phyloP scores from a whole-genome alignment of 495 filamentous ascomycete genomes.

The Penicillium malachiteum region DNA sequence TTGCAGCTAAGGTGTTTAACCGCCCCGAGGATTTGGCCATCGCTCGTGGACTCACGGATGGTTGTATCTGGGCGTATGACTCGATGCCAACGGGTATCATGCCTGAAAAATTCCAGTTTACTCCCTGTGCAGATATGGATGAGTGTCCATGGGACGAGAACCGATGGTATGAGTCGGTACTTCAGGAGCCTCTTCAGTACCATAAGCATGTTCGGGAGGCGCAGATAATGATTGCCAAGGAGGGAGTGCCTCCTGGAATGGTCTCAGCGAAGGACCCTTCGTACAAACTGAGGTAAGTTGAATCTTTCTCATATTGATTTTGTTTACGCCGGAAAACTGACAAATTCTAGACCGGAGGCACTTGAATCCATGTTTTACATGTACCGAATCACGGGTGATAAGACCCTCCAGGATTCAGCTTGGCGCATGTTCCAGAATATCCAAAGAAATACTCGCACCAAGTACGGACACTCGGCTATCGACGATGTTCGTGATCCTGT shows the following conservation, averaged over 20 bases:
- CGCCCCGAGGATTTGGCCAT: constrained; percentile 52
- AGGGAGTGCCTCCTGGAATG: constrained; percentile 58
- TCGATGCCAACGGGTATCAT: constrained; percentile 57
- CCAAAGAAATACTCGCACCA: constrained; percentile 56
- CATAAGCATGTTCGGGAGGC: constrained; percentile 36
- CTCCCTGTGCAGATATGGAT: constrained; percentile 46
- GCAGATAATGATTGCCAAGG: constrained; percentile 38
- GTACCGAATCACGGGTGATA: constrained; percentile 71
- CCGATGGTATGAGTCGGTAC: constrained; percentile 46
- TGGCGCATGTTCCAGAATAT: constrained; percentile 77
- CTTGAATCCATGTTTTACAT: constrained; percentile 74
- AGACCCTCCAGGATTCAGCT: constrained; percentile 62
- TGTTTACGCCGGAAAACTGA: neutral
- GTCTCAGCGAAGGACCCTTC: constrained; percentile 54
- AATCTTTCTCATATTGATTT: neutral
- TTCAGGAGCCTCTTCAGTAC: constrained; percentile 14
- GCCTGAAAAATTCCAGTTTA: constrained; percentile 57
- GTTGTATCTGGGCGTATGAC: constrained; percentile 62
- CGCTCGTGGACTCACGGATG: constrained; percentile 55
- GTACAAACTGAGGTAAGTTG: constrained; percentile 64
- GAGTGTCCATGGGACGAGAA: constrained; percentile 57
- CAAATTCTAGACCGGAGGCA: constrained; percentile 55
- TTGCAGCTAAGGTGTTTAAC: constrained; percentile 60
- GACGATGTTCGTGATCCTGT: constrained; percentile 49
- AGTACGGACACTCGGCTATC: constrained; percentile 59